A percentile compares a stretch with the other conserved stretches of the same genome.
These are phyloP conservation scores for Kuraishia borneana DNA, from an alignment of 805 yeast genomes.

Conservation along the genomic window DNA sequence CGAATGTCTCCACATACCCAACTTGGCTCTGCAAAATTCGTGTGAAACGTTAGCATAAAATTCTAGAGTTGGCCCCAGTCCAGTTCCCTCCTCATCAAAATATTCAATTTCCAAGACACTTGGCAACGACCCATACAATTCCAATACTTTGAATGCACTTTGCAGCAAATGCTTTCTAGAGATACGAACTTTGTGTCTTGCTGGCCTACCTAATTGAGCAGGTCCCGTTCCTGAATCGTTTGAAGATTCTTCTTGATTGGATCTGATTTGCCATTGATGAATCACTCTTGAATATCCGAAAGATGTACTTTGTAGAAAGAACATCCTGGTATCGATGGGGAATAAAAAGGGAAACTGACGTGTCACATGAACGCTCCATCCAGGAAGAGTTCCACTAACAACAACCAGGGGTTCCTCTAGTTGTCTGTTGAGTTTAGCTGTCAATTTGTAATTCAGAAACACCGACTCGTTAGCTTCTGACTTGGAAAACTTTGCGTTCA, in stretches of 20 bases:
- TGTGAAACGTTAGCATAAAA: constrained; percentile 76
- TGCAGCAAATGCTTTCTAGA: constrained; percentile 59
- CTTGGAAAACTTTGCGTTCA: constrained; percentile 18
- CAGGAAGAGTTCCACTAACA: constrained; percentile 77
- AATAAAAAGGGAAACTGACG: constrained; percentile 70
- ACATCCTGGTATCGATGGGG: constrained; percentile 71
- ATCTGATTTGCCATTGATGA: constrained; percentile 58
- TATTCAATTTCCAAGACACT: constrained; percentile 80
- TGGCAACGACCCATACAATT: constrained; percentile 67
- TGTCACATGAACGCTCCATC: constrained; percentile 72
- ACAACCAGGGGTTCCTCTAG: constrained; percentile 83
- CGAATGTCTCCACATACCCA: constrained; percentile 75
- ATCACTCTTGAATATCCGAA: constrained; percentile 83
- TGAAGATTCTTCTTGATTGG: constrained; percentile 25
- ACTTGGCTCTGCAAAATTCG: constrained; percentile 48
- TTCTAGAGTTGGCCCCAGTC: constrained; percentile 92
- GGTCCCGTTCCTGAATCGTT: constrained; percentile 3
- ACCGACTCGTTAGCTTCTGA: constrained; percentile 14
- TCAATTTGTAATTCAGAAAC: constrained; percentile 69
- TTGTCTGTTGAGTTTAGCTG: constrained; percentile 80
- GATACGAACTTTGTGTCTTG: constrained; percentile 71
- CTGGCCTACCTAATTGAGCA: constrained; percentile 59
- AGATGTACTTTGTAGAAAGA: constrained; percentile 76
- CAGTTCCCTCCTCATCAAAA: constrained; percentile 89
- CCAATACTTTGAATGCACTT: constrained; percentile 72